Conservation (phyloP, 2,329 filamentous ascomycete species). For the Colletotrichum limetticola region DNA sequence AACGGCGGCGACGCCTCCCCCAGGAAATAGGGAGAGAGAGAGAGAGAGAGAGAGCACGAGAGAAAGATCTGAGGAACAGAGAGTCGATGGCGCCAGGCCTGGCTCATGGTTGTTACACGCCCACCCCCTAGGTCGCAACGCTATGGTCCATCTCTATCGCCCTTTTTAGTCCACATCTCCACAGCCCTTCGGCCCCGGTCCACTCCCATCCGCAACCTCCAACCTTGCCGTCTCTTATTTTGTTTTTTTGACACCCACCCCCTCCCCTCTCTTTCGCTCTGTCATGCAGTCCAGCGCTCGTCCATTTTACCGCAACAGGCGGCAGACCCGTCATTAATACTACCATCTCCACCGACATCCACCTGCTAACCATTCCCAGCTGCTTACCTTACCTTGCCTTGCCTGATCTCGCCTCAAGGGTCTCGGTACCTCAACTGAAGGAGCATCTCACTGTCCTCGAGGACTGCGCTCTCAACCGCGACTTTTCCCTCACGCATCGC, state of each 20-base stretch:
- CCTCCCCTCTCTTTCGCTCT: conserved; percentile 11
- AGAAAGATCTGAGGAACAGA: background rate
- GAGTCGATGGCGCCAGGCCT: conserved; percentile 1
- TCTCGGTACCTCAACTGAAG: conserved; percentile 8
- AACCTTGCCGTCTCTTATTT: conserved; percentile 33
- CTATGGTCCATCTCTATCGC: conserved; percentile 7
- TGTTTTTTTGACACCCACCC: conserved; percentile 27
- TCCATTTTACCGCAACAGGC: conserved; percentile 49
- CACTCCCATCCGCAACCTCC: conserved; percentile 34
- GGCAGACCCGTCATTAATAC: conserved; percentile 40
- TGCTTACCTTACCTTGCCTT: conserved; percentile 21
- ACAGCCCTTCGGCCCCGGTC: conserved; percentile 18
- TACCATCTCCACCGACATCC: conserved; percentile 36
- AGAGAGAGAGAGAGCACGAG: too few species aligned
- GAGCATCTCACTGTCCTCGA: conserved; percentile 1
- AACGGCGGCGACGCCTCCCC: conserved; percentile 26
- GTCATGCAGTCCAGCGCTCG: conserved; percentile 33
- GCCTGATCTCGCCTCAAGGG: conserved; percentile 27
- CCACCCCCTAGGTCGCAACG: conserved; percentile 20
- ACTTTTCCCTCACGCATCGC: conserved; percentile 6
- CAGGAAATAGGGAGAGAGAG: background rate
- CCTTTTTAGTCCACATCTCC: background rate
- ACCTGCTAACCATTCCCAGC: conserved; percentile 38
- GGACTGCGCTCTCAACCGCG: conserved; percentile 22
- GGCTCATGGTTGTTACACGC: conserved; percentile 16